Percentiles rank a stretch among this genome's conserved stretches.
These are phyloP conservation scores for Blastobotrys indianensis DNA, from an alignment of 1,139 yeast genomes.

Conservation along the genomic window DNA sequence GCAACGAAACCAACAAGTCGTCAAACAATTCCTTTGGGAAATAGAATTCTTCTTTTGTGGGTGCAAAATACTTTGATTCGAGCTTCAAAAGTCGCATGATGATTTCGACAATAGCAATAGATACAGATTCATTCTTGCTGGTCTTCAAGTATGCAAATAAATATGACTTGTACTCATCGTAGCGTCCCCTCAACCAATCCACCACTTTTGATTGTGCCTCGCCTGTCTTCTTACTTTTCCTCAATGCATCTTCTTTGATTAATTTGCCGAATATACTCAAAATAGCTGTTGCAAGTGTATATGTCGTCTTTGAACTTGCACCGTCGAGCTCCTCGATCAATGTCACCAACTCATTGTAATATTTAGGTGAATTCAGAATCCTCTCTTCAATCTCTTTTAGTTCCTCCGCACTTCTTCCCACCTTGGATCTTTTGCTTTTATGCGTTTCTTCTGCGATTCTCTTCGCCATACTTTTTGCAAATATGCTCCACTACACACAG, in stretches of 20 bases:
- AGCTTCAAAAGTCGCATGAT: slow-evolving; percentile 54
- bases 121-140: slow-evolving; percentile 39
- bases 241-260: slow-evolving; percentile 45
- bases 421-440: slow-evolving; percentile 1
- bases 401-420: slow-evolving; percentile 2
- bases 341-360: slow-evolving; percentile 49
- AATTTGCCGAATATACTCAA: slow-evolving; percentile 54
- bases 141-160: slow-evolving; percentile 36
- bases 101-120: slow-evolving; percentile 52
- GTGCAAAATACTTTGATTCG: slow-evolving; percentile 52
- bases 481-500: background rate
- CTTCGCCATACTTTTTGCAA: slow-evolving; percentile 7
- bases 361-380: slow-evolving; percentile 23
- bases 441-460: slow-evolving; percentile 5
- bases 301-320: slow-evolving; percentile 24
- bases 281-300: slow-evolving; percentile 43
- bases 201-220: slow-evolving; percentile 37
- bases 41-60: slow-evolving; percentile 43
- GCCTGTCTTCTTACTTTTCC: slow-evolving; percentile 31
- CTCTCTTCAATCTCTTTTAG: slow-evolving; percentile 5
- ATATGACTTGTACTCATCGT: slow-evolving; percentile 47
- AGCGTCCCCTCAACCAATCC: slow-evolving; percentile 57
- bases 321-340: slow-evolving; percentile 40
- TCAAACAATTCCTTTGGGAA: slow-evolving; percentile 59
- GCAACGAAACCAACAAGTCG: slow-evolving; percentile 47